Conservation (phyloP, 225 moss, liverwort and hornwort genomes). For the Pseudoscleropodium purum region DNA sequence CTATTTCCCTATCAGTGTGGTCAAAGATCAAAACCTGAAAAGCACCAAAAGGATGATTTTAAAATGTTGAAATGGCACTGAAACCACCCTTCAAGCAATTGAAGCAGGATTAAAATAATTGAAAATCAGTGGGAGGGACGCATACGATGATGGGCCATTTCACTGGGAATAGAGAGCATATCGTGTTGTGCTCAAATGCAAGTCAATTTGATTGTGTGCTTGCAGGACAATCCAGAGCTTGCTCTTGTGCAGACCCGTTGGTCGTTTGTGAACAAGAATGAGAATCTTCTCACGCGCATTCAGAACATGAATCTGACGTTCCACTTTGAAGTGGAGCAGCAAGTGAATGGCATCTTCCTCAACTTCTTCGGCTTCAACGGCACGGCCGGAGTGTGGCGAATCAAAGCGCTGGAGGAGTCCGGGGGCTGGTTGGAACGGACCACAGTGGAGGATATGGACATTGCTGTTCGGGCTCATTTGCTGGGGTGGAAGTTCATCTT, state of each 20-base stretch:
- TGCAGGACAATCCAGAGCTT: constrained; percentile 29
- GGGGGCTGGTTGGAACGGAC: constrained; percentile 33
- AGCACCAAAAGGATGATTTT: neutral
- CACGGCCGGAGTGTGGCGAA: constrained; percentile 35
- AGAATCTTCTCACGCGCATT: constrained; percentile 25
- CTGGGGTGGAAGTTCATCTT: constrained; percentile 38
- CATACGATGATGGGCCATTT: neutral
- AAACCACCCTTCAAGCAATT: neutral
- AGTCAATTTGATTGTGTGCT: neutral
- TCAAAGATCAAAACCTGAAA: neutral
- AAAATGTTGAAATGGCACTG: neutral
- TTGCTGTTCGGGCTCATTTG: constrained; percentile 23
- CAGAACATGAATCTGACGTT: constrained; percentile 24
- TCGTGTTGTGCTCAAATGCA: too few relatives aligned
- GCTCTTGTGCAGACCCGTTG: constrained; percentile 23
- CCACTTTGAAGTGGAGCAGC: constrained; percentile 30
- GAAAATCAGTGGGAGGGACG: neutral
- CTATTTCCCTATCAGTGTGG: neutral
- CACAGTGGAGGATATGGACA: constrained; percentile 37
- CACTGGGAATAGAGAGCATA: neutral
- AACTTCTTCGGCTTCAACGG: constrained; percentile 38
- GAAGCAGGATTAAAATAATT: neutral
- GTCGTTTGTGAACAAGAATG: constrained; percentile 30
- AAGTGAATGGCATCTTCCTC: constrained; percentile 29
- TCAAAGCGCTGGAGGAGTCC: constrained; percentile 26